A percentile compares a stretch with the other conserved stretches of the same genome.
phyloP scores from a whole-genome alignment of 768 basidiomycete species.

The Kwoniella mangroviensis region DNA sequence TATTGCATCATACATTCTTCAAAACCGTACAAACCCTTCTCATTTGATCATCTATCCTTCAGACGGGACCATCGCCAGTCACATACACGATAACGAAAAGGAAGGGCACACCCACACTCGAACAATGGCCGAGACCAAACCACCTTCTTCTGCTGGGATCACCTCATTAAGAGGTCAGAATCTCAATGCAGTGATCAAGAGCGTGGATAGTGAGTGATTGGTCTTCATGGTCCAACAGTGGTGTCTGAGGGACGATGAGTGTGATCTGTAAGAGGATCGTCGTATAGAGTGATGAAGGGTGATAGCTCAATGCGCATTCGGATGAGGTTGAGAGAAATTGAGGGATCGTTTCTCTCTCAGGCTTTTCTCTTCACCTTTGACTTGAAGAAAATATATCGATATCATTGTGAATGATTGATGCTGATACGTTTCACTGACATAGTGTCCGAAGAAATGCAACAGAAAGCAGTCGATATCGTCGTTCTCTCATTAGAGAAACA shows the following conservation, averaged over 20 bases:
- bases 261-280: background rate
- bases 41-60: too few relatives aligned
- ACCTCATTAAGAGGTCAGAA: constrained; percentile 16
- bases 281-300: too few relatives aligned
- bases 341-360: too few relatives aligned
- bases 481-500: constrained; percentile 83
- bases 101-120: too few relatives aligned
- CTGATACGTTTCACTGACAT: background rate
- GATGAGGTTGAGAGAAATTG: too few relatives aligned
- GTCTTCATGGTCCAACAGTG: background rate
- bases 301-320: too few relatives aligned
- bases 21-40: too few relatives aligned
- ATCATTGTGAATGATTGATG: background rate
- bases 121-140: constrained; percentile 6
- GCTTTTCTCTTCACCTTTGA: too few relatives aligned
- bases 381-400: too few relatives aligned
- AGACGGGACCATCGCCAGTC: too few relatives aligned
- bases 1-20: too few relatives aligned
- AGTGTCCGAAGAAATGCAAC: constrained; percentile 93
- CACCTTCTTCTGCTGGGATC: background rate
- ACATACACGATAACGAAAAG: too few relatives aligned
- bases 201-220: constrained; percentile 71
- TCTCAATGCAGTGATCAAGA: constrained; percentile 87
- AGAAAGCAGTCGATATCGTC: constrained; percentile 87
- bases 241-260: background rate